These are phyloP conservation scores for Prinsepia uniflora DNA, from an alignment of 306 rosid species.

Conservation along the genomic window DNA sequence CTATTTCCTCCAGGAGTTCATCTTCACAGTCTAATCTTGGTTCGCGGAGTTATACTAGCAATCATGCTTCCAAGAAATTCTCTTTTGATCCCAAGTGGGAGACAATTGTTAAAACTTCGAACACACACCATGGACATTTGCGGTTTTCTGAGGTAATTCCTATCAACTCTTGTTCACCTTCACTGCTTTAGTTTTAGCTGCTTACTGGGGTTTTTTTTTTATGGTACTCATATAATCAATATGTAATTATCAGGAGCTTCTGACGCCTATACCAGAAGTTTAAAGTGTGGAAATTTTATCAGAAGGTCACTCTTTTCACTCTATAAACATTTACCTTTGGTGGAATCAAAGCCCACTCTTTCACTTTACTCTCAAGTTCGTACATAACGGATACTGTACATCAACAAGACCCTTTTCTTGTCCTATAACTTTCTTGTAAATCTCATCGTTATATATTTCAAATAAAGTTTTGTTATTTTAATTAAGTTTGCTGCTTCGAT, in stretches of 20 bases:
- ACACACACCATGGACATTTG: slow-evolving; percentile 35
- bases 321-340: background rate
- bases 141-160: slow-evolving; percentile 59
- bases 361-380: slow-evolving; percentile 7
- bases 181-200: slow-evolving; percentile 14
- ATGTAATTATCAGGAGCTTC: slow-evolving; percentile 47
- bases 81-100: slow-evolving; percentile 46
- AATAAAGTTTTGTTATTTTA: background rate
- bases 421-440: slow-evolving; percentile 36
- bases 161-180: slow-evolving; percentile 17
- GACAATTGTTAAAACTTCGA: slow-evolving; percentile 50
- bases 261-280: slow-evolving; percentile 64
- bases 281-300: slow-evolving; percentile 29
- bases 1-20: slow-evolving; percentile 46
- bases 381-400: slow-evolving; percentile 37
- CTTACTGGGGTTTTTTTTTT: slow-evolving; percentile 12
- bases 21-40: slow-evolving; percentile 39
- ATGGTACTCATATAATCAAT: background rate
- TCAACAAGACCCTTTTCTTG: slow-evolving; percentile 18
- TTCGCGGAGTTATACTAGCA: slow-evolving; percentile 19
- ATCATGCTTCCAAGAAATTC: slow-evolving; percentile 20
- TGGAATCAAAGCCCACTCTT: slow-evolving; percentile 6
- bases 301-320: slow-evolving; percentile 20
- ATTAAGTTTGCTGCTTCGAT: background rate
- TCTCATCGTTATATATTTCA: slow-evolving; percentile 11